Base-by-base conservation (phyloP, 2,329 filamentous ascomycete genomes). In the Ophiostoma australiae region DNA sequence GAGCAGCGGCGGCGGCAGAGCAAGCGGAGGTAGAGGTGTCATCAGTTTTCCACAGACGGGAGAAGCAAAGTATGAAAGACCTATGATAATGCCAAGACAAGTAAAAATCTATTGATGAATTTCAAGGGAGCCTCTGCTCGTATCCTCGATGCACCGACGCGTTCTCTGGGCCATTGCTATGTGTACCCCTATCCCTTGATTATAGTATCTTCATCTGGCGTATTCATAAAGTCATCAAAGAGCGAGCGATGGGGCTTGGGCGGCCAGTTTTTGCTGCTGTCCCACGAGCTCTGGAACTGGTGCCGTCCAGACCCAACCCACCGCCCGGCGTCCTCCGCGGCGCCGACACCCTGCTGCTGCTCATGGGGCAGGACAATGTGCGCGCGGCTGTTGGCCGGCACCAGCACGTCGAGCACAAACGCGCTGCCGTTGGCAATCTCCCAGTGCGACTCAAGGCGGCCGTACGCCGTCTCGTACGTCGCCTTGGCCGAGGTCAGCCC, bases 381-480 rank as follows among this genome's bases (percentile, higher is more conserved):
- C 3, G 74, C 73, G 7, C 65, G 69, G 31, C 68, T 70, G 71
- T 74, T 75, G 41, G 73, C 55, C 27, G 74, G 74, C 15, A 75
- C 74, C 8, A 72, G n/a, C 2, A 73, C 23, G 44, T 70, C 48
- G 5, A 75, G 63, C n/a, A 41, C 72, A 23, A 75, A 70, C 33
- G 35, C 17, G 23, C 68, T n/a, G 27, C 31, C 71, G n/a, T 35
- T 63, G 3, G 69, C 27, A 3, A 70, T 70, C 3, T 55, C 17
- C 44, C 55, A 70, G 7, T 79, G 68, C 8, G 66, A 31, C 13
- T 68, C 48, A 0, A 44, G 17, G n/a, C 67, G 55, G 61, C 61
- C 55, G 17, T 66, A 67, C 11, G 48, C 10, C 15, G 31, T 39
- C 44, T 58, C 66, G 39, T 44, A 67, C 1, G 4, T 11, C 10